phyloP scores from a whole-genome alignment of 2,329 filamentous ascomycete species.

The Cordyceps tenuipes region DNA sequence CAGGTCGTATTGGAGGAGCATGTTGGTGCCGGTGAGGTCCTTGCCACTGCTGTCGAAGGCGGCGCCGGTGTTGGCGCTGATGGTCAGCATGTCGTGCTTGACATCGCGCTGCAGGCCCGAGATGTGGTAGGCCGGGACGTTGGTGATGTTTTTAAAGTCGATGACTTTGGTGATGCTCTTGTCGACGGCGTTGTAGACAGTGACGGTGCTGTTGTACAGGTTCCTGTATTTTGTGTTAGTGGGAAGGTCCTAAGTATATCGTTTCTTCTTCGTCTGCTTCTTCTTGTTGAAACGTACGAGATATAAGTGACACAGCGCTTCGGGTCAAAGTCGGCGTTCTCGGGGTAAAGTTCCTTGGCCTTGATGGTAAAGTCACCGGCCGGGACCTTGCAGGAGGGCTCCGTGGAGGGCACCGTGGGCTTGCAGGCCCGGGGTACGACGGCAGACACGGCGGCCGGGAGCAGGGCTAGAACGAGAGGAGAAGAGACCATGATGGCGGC shows the following conservation, averaged over 20 bases:
- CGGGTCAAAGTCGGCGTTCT: constrained; percentile 17
- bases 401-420: not conserved
- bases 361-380: constrained; percentile 9
- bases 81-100: constrained; percentile 22
- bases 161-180: constrained; percentile 12
- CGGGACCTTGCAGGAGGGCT: not conserved
- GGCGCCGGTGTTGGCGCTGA: constrained; percentile 27
- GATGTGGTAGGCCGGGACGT: constrained; percentile 12
- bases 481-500: not conserved
- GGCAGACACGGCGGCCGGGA: not conserved
- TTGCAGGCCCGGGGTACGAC: not conserved
- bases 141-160: constrained; percentile 23
- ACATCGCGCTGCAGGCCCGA: constrained; percentile 29
- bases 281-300: constrained; percentile 7
- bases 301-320: constrained; percentile 16
- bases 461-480: not conserved
- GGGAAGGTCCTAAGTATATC: too few relatives aligned
- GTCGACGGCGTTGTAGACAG: not conserved
- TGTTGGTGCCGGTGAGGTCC: constrained; percentile 29
- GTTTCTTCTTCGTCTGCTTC: too few relatives aligned
- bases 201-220: not conserved
- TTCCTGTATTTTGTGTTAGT: not conserved
- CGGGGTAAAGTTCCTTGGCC: constrained; percentile 16
- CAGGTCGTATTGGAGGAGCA: constrained; percentile 28
- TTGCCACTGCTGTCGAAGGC: constrained; percentile 27